These are phyloP conservation scores for Schwanniomyces occidentalis DNA, from an alignment of 805 yeast species.

Conservation along the genomic window DNA sequence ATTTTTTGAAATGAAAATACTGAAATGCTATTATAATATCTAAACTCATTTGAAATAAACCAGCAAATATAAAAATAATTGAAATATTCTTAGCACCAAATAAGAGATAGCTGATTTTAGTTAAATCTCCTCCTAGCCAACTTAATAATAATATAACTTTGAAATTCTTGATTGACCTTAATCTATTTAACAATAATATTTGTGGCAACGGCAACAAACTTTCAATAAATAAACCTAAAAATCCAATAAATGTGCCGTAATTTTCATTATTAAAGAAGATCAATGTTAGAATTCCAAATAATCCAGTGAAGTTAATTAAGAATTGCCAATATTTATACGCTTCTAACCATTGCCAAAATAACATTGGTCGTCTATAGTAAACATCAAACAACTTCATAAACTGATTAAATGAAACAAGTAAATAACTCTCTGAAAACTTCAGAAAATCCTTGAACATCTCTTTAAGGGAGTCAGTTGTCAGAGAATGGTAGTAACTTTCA, in stretches of 20 bases:
- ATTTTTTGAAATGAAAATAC: slow-evolving; percentile 58
- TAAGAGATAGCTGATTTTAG: slow-evolving; percentile 72
- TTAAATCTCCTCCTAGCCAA: slow-evolving; percentile 88
- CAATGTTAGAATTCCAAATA: slow-evolving; percentile 42
- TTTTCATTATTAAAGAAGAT: slow-evolving; percentile 32
- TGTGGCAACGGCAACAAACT: slow-evolving; percentile 76
- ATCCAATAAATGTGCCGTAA: slow-evolving; percentile 56
- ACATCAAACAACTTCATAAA: slow-evolving; percentile 68
- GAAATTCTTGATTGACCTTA: slow-evolving; percentile 75
- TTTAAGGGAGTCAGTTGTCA: slow-evolving; percentile 3
- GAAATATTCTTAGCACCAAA: slow-evolving; percentile 76
- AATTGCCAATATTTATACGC: slow-evolving; percentile 63
- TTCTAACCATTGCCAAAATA: slow-evolving; percentile 87
- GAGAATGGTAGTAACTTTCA: slow-evolving; percentile 13
- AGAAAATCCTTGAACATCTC: slow-evolving; percentile 8
- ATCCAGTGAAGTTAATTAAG: slow-evolving; percentile 44
- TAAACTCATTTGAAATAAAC: slow-evolving; percentile 72
- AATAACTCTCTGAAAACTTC: slow-evolving; percentile 10
- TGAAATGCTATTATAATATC: slow-evolving; percentile 75
- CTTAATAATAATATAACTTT: slow-evolving; percentile 71
- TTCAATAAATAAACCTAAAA: slow-evolving; percentile 68
- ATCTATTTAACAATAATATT: slow-evolving; percentile 63
- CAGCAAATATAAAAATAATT: slow-evolving; percentile 63
- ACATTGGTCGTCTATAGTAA: slow-evolving; percentile 58
- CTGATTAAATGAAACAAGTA: slow-evolving; percentile 16